Conservation (phyloP, 225 moss, liverwort and hornwort species). For the Pseudisothecium myosuroides region DNA sequence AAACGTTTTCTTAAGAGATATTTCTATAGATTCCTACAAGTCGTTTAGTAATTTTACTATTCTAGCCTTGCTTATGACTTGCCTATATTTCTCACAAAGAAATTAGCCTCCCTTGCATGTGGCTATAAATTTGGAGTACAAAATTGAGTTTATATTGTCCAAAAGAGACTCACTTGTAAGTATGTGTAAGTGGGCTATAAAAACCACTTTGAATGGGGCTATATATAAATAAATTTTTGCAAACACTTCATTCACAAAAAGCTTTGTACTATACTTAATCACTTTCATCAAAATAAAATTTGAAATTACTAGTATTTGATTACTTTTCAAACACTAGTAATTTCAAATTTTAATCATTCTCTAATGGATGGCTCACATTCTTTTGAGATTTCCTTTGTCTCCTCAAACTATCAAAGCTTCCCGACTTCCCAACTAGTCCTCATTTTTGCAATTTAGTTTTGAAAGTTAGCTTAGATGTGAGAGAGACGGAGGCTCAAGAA, state of each 20-base stretch:
- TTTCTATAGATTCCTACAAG: background rate
- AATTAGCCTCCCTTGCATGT: background rate
- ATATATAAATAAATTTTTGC: background rate
- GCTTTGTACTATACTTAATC: background rate
- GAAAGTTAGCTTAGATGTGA: no score
- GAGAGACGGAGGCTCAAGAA: no score
- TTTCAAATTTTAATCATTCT: no score
- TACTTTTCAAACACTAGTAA: no score
- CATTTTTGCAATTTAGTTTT: no score
- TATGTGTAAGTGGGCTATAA: background rate
- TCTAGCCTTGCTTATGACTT: background rate
- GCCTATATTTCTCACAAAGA: background rate
- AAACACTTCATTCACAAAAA: background rate
- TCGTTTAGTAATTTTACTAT: no score
- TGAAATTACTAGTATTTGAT: background rate
- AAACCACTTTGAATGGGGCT: background rate
- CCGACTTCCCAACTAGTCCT: no score
- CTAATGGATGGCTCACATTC: no score
- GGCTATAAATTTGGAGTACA: background rate
- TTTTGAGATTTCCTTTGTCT: no score
- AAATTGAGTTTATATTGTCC: background rate
- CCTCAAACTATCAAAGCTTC: no score
- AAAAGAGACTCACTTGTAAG: background rate
- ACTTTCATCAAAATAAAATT: background rate
- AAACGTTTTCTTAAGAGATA: background rate